Evolutionary conservation across 257 asterid species (phyloP).

Genomic region (Scutellaria barbata): DNA sequence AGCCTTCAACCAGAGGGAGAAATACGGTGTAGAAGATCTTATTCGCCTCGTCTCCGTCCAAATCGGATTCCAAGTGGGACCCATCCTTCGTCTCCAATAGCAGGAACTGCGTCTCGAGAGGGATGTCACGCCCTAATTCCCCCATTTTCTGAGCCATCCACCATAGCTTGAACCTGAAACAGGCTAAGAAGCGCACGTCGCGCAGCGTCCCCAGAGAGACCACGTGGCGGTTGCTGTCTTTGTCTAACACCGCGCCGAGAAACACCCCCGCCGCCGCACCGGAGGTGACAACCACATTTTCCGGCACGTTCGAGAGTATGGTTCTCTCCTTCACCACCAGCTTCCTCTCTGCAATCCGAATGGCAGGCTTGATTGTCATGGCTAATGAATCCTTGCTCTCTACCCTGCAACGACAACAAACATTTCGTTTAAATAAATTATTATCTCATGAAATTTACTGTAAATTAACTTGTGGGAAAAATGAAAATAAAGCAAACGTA

Average conservation of each 20-base stretch:
- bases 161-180: conserved; percentile 88
- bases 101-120: conserved; percentile 79
- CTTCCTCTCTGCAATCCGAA: conserved; percentile 49
- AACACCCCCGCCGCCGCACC: conserved; percentile 54
- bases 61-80: conserved; percentile 55
- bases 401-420: conserved; percentile 25
- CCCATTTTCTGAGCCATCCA: conserved; percentile 99
- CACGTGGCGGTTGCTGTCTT: conserved; percentile 52
- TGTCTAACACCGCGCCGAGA: conserved; percentile 52
- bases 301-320: conserved; percentile 51
- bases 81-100: conserved; percentile 64
- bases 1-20: conserved; percentile 76
- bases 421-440: background rate
- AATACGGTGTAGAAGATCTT: conserved; percentile 61
- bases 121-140: conserved; percentile 69
- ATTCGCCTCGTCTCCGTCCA: conserved; percentile 42
- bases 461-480: background rate
- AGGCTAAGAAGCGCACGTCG: conserved; percentile 72
- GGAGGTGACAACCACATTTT: conserved; percentile 54
- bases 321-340: conserved; percentile 52
- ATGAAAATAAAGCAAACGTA: background rate
- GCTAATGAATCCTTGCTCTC: conserved; percentile 19
- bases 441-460: background rate
- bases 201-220: conserved; percentile 50
- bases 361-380: conserved; percentile 59